Base-by-base conservation (phyloP, 2,329 filamentous ascomycete species). In the Aspergillus phoenicis region DNA sequence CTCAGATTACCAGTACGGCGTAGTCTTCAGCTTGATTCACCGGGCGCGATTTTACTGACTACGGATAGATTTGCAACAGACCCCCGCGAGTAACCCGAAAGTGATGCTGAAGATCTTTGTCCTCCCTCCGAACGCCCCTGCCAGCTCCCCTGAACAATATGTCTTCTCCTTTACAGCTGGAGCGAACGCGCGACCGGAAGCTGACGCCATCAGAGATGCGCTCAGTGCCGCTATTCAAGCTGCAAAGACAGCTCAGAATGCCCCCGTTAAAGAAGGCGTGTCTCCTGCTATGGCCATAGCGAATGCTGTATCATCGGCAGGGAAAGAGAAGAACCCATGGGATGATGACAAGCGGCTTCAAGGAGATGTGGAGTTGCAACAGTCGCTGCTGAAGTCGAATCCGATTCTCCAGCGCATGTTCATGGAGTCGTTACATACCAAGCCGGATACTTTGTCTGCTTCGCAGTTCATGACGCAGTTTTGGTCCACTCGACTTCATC, bases 31-130 rank as follows among this genome's bases (percentile, higher is more conserved):
- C 26, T 57, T 30, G 20, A 17, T 30, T 56, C 33, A 10, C 10
- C 10, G 22, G 13, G 26, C 45, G 20, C 5, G 20, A 26, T 24
- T 5, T 33, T 52, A 52, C 61, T 59, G 26, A 54, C 58, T 33
- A 58, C 48, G 47, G 53, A 33, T 68, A 95, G 91, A 98, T 79
- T 86, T 99, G 52, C 94, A 99, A 77, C 94, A 98, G 76, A 98
- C 95, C 0, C 93, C 95, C 11, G 91, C 92, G 62, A 88, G 84
- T n/a, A 88, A 87, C 38, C 82, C 92, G 17, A 97, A 97, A 82
- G 93, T 96, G 57, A 97, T 97, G 84, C 85, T 98, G 62, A 97
- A 95, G 76, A 89, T 99, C 58, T 91, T 97, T 68, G 90, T 90
- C 64, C 90, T 93, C 73, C 78, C 85, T 45, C 78, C 86, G 22